Evolutionary conservation across 352 stramenopile species (phyloP).

Genomic region (Nothophytophthora sp.): DNA sequence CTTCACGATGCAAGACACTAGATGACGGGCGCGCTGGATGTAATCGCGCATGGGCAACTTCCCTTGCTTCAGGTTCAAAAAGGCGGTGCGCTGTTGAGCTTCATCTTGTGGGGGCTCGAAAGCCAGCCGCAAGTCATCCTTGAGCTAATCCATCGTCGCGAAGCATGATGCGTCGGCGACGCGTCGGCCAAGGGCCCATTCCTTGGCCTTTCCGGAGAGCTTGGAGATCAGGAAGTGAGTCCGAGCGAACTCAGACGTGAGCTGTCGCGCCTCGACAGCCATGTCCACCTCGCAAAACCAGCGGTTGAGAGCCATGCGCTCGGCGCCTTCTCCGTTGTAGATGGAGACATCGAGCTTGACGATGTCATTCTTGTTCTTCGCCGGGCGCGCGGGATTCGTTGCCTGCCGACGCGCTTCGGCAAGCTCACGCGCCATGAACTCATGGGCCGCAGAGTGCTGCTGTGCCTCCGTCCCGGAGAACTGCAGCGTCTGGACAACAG

Average conservation of each 20-base stretch:
- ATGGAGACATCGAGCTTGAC: constrained; percentile 29
- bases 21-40: constrained; percentile 17
- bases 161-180: constrained; percentile 12
- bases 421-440: constrained; percentile 17
- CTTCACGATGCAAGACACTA: constrained; percentile 15
- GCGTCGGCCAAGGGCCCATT: constrained; percentile 12
- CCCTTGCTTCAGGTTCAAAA: constrained; percentile 18
- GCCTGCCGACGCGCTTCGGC: constrained; percentile 7
- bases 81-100: neutral
- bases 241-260: constrained; percentile 3
- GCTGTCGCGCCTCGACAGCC: constrained; percentile 16
- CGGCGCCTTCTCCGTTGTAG: constrained; percentile 15
- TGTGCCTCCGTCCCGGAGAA: neutral
- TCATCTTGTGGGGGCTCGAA: constrained; percentile 25
- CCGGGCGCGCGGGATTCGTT: constrained; percentile 6
- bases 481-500: constrained; percentile 3
- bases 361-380: constrained; percentile 18
- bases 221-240: constrained; percentile 10
- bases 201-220: constrained; percentile 8
- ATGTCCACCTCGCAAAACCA: constrained; percentile 27
- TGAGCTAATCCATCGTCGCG: neutral
- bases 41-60: constrained; percentile 14
- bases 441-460: constrained; percentile 1
- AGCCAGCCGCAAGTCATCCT: constrained; percentile 9
- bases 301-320: constrained; percentile 10